Percentiles rank a stretch among this genome's conserved stretches.
Evolutionary conservation across 257 asterid genomes (phyloP).

Genomic region (Leptodermis oblonga): DNA sequence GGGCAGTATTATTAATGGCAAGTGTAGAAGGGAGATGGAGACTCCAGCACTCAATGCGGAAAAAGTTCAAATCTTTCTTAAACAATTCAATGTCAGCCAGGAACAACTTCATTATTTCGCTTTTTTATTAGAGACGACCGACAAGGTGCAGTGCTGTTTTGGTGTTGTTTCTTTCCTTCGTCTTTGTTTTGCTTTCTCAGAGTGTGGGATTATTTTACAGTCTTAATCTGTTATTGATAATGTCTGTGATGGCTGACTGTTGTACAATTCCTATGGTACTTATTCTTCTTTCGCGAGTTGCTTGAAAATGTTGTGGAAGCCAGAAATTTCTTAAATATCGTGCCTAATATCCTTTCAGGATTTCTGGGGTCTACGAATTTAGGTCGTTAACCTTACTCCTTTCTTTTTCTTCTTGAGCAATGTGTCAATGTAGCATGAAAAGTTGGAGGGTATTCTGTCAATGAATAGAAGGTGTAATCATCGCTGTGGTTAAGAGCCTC

Average conservation of each 20-base stretch:
- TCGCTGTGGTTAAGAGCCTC: background rate
- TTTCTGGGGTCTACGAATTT: background rate
- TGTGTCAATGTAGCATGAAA: background rate
- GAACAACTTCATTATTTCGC: slow-evolving; percentile 41
- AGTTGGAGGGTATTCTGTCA: background rate
- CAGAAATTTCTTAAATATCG: background rate
- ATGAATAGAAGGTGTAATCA: too few relatives aligned
- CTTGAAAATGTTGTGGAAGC: slow-evolving; percentile 3
- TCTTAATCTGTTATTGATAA: background rate
- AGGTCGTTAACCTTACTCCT: background rate
- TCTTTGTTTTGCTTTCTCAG: background rate
- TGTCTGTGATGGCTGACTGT: background rate
- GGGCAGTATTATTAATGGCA: slow-evolving; percentile 21
- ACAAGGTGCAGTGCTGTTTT: slow-evolving; percentile 25
- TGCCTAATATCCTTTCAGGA: background rate
- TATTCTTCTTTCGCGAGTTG: background rate
- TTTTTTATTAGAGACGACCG: slow-evolving; percentile 26
- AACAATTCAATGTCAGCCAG: slow-evolving; percentile 47
- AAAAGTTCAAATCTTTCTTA: slow-evolving; percentile 26
- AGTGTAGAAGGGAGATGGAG: slow-evolving; percentile 25
- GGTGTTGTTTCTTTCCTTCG: background rate
- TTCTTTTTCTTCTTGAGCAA: background rate
- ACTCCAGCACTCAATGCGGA: slow-evolving; percentile 27
- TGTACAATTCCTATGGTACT: background rate
- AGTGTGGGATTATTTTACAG: background rate